Evolutionary conservation across 2,329 filamentous ascomycete genomes (phyloP).

Genomic region (Sordariomycetes sp.): DNA sequence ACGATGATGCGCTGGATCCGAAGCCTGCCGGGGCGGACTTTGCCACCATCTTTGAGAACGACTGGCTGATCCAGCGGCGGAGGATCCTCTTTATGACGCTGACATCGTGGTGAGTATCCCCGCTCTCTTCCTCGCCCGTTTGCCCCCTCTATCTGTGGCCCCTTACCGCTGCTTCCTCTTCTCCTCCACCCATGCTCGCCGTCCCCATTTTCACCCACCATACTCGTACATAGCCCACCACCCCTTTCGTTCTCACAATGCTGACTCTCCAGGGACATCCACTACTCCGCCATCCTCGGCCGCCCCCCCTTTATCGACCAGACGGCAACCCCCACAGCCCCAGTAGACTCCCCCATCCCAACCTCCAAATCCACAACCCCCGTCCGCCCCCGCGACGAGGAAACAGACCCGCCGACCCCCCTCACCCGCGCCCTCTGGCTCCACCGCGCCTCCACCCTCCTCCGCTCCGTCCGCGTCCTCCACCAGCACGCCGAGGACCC

Average conservation of each 20-base stretch:
- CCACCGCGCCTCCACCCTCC: conserved; percentile 28
- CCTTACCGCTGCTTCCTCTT: not conserved
- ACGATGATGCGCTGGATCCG: conserved; percentile 38
- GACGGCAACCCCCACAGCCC: conserved; percentile 30
- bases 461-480: conserved; percentile 36
- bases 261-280: conserved; percentile 27
- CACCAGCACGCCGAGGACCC: conserved; percentile 44
- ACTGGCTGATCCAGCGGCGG: conserved; percentile 44
- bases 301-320: conserved; percentile 42
- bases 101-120: conserved; percentile 15
- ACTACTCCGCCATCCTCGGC: conserved; percentile 38
- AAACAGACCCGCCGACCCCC: conserved; percentile 39
- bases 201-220: too few relatives aligned
- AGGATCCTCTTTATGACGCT: conserved; percentile 43
- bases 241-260: too few relatives aligned
- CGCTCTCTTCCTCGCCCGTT: too few relatives aligned
- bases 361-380: conserved; percentile 31
- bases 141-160: too few relatives aligned
- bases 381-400: conserved; percentile 29
- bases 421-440: conserved; percentile 39
- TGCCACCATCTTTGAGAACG: conserved; percentile 37
- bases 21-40: conserved; percentile 28
- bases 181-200: too few relatives aligned
- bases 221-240: too few relatives aligned
- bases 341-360: conserved; percentile 38